These are phyloP conservation scores for Tylopilus sp. DNA, from an alignment of 1,284 basidiomycete genomes.

Conservation along the genomic window DNA sequence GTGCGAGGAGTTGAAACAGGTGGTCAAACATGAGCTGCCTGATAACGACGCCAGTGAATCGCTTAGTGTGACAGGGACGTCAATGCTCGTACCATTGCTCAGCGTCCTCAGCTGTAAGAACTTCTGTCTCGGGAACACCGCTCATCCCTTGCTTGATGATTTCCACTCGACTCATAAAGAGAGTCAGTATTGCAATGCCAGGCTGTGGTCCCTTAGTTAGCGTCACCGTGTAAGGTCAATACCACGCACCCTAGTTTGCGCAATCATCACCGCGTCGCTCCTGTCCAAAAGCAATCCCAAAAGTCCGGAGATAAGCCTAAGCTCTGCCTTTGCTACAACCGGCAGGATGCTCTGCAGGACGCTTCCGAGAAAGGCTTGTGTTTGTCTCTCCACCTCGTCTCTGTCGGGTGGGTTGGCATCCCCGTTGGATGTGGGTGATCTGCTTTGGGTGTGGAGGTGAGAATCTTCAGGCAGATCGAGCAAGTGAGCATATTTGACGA, in stretches of 20 bases:
- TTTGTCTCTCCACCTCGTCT: constrained; percentile 81
- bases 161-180: constrained; percentile 90
- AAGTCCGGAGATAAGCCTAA: constrained; percentile 85
- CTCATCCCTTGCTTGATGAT: constrained; percentile 75
- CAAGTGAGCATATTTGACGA: constrained; percentile 70
- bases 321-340: constrained; percentile 72
- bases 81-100: constrained; percentile 68
- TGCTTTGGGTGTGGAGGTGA: constrained; percentile 24
- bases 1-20: constrained; percentile 75
- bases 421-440: constrained; percentile 19
- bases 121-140: constrained; percentile 49
- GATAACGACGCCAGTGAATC: constrained; percentile 2
- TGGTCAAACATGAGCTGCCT: constrained; percentile 85
- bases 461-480: constrained; percentile 66
- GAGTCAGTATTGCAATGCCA: constrained; percentile 87
- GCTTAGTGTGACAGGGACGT: not conserved
- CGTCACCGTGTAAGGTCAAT: not conserved
- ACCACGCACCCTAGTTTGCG: constrained; percentile 69
- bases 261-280: constrained; percentile 70
- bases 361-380: constrained; percentile 83
- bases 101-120: constrained; percentile 69
- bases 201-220: constrained; percentile 51
- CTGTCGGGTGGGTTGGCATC: constrained; percentile 41
- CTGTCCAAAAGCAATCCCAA: constrained; percentile 82
- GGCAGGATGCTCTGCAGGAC: constrained; percentile 86